Evolutionary conservation across 1,284 basidiomycete genomes (phyloP).

Genomic region (Leccinum angustisporum): DNA sequence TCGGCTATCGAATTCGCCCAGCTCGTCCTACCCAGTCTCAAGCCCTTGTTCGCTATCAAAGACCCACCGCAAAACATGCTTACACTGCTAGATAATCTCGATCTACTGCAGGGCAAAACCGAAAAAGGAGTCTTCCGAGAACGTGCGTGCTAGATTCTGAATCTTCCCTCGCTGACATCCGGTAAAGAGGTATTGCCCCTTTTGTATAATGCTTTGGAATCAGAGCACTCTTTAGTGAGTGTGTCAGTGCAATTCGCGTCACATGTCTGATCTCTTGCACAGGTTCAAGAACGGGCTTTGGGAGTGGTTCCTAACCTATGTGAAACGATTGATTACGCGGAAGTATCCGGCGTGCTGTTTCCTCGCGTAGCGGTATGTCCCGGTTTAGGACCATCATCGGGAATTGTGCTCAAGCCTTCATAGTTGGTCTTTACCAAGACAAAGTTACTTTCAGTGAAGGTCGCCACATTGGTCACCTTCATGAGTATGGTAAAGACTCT

Average conservation of each 20-base stretch:
- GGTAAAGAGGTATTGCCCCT: constrained; percentile 85
- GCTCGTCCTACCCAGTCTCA: constrained; percentile 83
- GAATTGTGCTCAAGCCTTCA: constrained; percentile 14
- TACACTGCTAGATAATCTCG: constrained; percentile 87
- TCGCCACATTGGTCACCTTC: constrained; percentile 87
- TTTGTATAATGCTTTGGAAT: constrained; percentile 93
- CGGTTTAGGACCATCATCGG: constrained; percentile 1
- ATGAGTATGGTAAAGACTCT: constrained; percentile 90
- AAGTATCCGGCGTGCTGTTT: constrained; percentile 83
- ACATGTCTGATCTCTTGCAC: constrained; percentile 4
- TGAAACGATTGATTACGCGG: constrained; percentile 91
- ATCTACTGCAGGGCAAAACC: constrained; percentile 88
- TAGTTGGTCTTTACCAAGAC: constrained; percentile 91
- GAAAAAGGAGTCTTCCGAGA: constrained; percentile 85
- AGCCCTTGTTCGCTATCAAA: constrained; percentile 87
- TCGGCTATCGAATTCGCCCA: constrained; percentile 80
- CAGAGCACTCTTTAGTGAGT: constrained; percentile 78
- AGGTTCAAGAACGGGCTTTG: constrained; percentile 92
- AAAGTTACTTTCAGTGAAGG: constrained; percentile 82
- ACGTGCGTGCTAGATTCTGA: constrained; percentile 54
- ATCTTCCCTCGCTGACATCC: constrained; percentile 6
- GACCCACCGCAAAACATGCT: constrained; percentile 98
- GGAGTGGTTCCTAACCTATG: constrained; percentile 85
- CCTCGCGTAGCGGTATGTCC: constrained; percentile 81
- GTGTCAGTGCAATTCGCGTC: constrained; percentile 4